Conservation (phyloP, 2,329 filamentous ascomycete species). For the Scortechinia acanthostroma region DNA sequence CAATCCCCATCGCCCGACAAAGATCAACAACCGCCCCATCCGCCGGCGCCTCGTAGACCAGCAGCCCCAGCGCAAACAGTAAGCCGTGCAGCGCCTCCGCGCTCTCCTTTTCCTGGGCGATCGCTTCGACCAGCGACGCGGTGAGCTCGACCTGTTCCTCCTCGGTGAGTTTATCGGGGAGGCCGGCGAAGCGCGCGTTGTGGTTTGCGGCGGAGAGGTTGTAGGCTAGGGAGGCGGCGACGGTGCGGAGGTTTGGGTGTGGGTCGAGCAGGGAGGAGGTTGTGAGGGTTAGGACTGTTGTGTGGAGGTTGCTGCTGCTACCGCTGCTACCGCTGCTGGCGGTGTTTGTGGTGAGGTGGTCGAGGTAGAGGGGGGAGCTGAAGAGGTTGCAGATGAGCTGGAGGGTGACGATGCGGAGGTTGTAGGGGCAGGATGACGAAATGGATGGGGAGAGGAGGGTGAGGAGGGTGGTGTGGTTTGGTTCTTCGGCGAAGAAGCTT, state of each 20-base stretch:
- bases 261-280: conserved; percentile 5
- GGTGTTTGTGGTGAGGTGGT: conserved; percentile 28
- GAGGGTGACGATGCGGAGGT: conserved; percentile 49
- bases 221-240: conserved; percentile 53
- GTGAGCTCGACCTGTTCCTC: neutral
- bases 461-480: conserved; percentile 3
- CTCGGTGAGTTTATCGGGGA: conserved; percentile 14
- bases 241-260: conserved; percentile 47
- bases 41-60: conserved; percentile 46
- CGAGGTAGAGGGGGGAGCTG: conserved; percentile 42
- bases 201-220: conserved; percentile 53
- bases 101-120: conserved; percentile 21
- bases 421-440: conserved; percentile 35
- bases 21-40: conserved; percentile 46
- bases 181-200: conserved; percentile 41
- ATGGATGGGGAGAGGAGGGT: conserved; percentile 17
- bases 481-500: conserved; percentile 53
- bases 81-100: conserved; percentile 44
- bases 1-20: conserved; percentile 47
- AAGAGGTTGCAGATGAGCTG: conserved; percentile 57
- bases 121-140: neutral
- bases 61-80: conserved; percentile 47
- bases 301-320: conserved; percentile 23
- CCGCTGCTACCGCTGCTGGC: too few species aligned
- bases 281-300: neutral